Base-by-base conservation (phyloP, 2,329 filamentous ascomycete genomes). In the Penicillium sclerotigenum region DNA sequence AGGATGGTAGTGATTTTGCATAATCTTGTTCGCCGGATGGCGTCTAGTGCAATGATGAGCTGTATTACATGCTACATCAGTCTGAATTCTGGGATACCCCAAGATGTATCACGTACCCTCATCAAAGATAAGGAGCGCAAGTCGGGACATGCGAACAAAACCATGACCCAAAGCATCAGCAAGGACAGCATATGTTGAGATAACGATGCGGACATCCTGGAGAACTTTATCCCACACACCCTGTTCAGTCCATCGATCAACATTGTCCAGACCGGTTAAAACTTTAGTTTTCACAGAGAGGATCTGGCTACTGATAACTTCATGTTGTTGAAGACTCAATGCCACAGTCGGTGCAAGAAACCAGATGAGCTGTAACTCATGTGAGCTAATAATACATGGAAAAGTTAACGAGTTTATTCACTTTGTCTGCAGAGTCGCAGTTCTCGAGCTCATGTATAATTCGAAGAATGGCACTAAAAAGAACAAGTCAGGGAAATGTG, bases 81-180 rank as follows among this genome's bases (percentile, higher is more conserved):
- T 34, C 3, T 26, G 8, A 7, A 14, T 16, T 43, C 11, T 1
- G 5, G 5, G 1, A 26, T 33, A 5, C 14, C 1, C 16, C n/a
- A 0, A 11, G 16, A 41, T 13, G 13, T 33, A 13, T n/a, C 11
- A 59, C 74, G 52, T 68, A 87, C 89, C 89, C 84, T 96, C 91
- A 66, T 96, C 91, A 64, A 96, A 89, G 0, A 96, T 81, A 16
- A 95, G 74, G 5, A 96, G 76, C 5, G 86, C 80, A 22, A 96
- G 72, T 2, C 77, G 77, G 0, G 77, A 68, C 65, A 95, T 81
- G 1, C 70, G 78, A 2, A 96, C 81, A 68, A 95, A 95, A 0
- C 81, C 88, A 73, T 94, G 89, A 1, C 74, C 77, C 38, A 95
- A 77, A 3, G 89, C 90, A 71, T 95, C 89, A 3, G 84, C 75